Base-by-base conservation (phyloP, 352 stramenopile genomes). In the Peronospora tabacina region DNA sequence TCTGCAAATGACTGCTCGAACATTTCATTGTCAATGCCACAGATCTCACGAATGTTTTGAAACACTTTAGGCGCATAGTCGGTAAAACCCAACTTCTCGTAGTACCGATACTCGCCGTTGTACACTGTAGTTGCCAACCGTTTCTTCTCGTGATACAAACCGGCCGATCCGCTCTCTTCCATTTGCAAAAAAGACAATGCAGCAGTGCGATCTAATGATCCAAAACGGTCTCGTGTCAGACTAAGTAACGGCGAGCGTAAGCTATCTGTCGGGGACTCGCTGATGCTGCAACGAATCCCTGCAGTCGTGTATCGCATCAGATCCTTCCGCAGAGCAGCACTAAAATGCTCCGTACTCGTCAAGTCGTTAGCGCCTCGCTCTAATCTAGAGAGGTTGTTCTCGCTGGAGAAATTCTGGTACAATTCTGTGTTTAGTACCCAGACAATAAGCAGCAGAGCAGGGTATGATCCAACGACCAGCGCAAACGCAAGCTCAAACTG, bases 41-140 rank as follows among this genome's bases (percentile, higher is more conserved):
- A 89, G 16, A 88, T 70, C 10, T 84, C 65, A 2, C 82, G 80
- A 43, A 91, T 87, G 44, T 90, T 90, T 33, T 87, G 67, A 45
- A 94, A 94, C 22, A 94, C 76, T 55, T 81, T 72, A 0, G 82
- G 82, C 9, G 82, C 82, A 46, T 91, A 94, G 58, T 94, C 82
- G 15, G 82, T 91, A 42, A 91, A 91, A 12, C 78, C 82, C 11
- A 94, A 58, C 55, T 93, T 90, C 56, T 90, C 82, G 46, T 91
- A 93, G 45, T 83, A 90, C 15, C 82, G 77, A 51, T 81, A 86
- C 48, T 90, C 77, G 29, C 70, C 66, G 52, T 91, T 90, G 55
- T 87, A 90, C 7, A 93, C 79, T 0, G 82, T 91, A 1, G 82
- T 87, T 0, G 82, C 80, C 1, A 90, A 53, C 16, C 82, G 65